Evolutionary conservation across 768 basidiomycete genomes (phyloP), one percentile per base, ranked within the genome.

Genomic region (Russula compacta): DNA sequence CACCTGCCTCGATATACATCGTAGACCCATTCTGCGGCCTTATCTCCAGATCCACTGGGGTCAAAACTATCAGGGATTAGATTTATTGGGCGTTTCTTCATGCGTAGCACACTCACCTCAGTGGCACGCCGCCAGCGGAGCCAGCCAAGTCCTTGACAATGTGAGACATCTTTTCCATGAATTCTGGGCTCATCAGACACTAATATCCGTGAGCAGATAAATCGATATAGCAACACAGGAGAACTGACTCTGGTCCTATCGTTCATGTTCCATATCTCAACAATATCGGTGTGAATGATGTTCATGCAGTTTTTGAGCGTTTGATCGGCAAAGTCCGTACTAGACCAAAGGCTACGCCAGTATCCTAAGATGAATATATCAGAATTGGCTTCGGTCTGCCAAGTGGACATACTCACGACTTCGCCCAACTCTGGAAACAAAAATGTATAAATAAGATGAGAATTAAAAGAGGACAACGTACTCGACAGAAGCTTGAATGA

Each of bases 181-280:
- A 61, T n/a, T 32, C 21, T 6, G 15, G 8, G 11, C 24, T 29
- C 24, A 17, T 38, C 4, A 61, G 35, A 56, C 39, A 50, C 54
- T 61, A 6, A 9, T n/a, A 4, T 29, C 48, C 14, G 14, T 61
- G 2, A 56, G 54, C 19, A n/a, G 9, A 1, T 24, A 38, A 46
- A 44, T 14, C 4, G 7, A 6, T 12, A 39, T 3, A 11, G n/a
- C 12, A 47, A 40, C 29, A 17, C 38, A 36, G 9, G 35, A 15
- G 15, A 36, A 21, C 52, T 49, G 6, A 55, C 47, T 35, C 17
- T 15, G 4, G 14, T 14, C 6, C 0, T 35, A 9, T 60, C 53
- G 24, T 36, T n/a, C 21, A 60, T 19, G 14, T 60, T 55, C 59
- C 59, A 60, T 49, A 60, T 36, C 12, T 55, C 19, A 36, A 55